Conservation (phyloP, 805 yeast genomes). For the Brettanomyces sp. region DNA sequence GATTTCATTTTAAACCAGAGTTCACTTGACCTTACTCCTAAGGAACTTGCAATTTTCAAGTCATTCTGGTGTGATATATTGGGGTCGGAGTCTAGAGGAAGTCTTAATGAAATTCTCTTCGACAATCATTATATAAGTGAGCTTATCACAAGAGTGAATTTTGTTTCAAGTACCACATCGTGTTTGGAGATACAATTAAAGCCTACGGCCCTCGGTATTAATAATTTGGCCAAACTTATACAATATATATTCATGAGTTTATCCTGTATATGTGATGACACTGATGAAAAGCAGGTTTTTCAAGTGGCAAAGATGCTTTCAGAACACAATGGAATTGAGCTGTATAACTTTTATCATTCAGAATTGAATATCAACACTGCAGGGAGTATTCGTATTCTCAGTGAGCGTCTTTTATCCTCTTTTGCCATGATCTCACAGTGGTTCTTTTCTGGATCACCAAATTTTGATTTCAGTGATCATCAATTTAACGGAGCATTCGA, state of each 20-base stretch:
- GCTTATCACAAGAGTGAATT: slow-evolving; percentile 29
- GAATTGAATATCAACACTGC: slow-evolving; percentile 29
- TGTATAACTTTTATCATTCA: slow-evolving; percentile 36
- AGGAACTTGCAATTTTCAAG: slow-evolving; percentile 23
- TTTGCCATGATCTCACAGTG: slow-evolving; percentile 25
- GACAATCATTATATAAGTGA: slow-evolving; percentile 26
- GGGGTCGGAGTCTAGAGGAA: slow-evolving; percentile 52
- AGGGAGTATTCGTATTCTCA: slow-evolving; percentile 37
- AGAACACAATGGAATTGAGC: slow-evolving; percentile 38
- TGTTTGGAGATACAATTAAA: slow-evolving; percentile 39
- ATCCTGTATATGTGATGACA: slow-evolving; percentile 6
- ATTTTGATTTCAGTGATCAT: slow-evolving; percentile 16
- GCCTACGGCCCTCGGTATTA: slow-evolving; percentile 38
- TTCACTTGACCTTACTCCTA: slow-evolving; percentile 5
- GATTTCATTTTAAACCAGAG: slow-evolving; percentile 25
- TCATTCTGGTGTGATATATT: slow-evolving; percentile 46
- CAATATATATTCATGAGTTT: slow-evolving; percentile 25
- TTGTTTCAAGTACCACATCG: slow-evolving; percentile 10
- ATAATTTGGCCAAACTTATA: slow-evolving; percentile 26
- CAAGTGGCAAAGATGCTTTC: slow-evolving; percentile 32
- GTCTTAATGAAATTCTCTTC: slow-evolving; percentile 35
- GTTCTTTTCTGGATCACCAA: slow-evolving; percentile 33
- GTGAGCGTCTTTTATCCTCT: slow-evolving; percentile 31
- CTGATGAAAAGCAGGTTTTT: slow-evolving; percentile 8
- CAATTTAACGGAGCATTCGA: slow-evolving; percentile 15